A percentile compares a stretch with the other conserved stretches of the same genome.
Conservation (phyloP, 1,284 basidiomycete genomes). For the Ceratobasidium sp. region DNA sequence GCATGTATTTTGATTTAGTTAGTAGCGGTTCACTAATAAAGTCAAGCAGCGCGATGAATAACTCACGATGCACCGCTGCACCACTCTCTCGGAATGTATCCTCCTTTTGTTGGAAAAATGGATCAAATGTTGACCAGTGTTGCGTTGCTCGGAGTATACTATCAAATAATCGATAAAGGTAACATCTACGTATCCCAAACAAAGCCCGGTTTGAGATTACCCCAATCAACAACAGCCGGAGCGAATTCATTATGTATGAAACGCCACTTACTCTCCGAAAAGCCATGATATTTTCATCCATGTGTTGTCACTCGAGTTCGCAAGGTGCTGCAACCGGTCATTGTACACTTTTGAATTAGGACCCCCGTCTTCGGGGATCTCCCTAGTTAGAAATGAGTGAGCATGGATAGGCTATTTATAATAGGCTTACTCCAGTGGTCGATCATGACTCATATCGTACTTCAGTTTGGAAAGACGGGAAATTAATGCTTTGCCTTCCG, state of each 20-base stretch:
- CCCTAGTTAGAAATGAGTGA: constrained; percentile 54
- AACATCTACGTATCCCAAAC: constrained; percentile 52
- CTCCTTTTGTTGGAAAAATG: constrained; percentile 81
- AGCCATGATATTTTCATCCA: constrained; percentile 96
- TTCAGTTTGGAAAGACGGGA: constrained; percentile 80
- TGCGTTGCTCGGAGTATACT: constrained; percentile 72
- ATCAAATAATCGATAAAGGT: constrained; percentile 77
- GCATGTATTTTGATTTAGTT: constrained; percentile 42
- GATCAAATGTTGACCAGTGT: constrained; percentile 82
- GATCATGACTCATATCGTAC: constrained; percentile 87
- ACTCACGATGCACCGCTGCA: constrained; percentile 73
- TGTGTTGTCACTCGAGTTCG: constrained; percentile 62
- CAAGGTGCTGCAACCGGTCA: constrained; percentile 63
- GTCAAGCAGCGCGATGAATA: no score
- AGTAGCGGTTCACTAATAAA: not conserved
- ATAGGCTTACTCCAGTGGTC: constrained; percentile 66
- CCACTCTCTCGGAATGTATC: constrained; percentile 83
- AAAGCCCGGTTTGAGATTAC: not conserved
- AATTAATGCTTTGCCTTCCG: constrained; percentile 82
- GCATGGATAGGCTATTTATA: constrained; percentile 12
- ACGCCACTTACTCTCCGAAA: constrained; percentile 77
- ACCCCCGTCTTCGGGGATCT: constrained; percentile 74
- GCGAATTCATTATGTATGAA: not conserved
- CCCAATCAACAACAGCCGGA: not conserved
- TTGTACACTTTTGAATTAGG: constrained; percentile 75